Percentiles rank a stretch among this genome's conserved stretches.
Evolutionary conservation across 1,139 yeast genomes (phyloP).

Genomic region (Geotrichum australiense): DNA sequence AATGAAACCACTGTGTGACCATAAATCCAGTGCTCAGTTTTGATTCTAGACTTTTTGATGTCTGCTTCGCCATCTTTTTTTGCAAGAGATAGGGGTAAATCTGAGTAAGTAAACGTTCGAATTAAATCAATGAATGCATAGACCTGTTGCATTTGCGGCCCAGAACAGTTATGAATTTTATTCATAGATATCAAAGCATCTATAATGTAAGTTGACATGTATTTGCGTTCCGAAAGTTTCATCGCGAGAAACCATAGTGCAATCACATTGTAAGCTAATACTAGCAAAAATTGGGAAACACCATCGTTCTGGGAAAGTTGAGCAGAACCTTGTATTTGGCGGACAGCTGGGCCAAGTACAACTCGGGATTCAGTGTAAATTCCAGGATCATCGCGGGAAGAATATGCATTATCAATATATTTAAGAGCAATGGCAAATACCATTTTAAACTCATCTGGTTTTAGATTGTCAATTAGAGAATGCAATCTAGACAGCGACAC

Average conservation of each 20-base stretch:
- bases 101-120: constrained; percentile 58
- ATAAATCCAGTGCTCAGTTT: constrained; percentile 50
- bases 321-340: constrained; percentile 18
- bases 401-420: constrained; percentile 65
- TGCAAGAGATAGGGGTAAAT: constrained; percentile 45
- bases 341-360: constrained; percentile 18
- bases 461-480: constrained; percentile 60
- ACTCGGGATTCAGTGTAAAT: constrained; percentile 44
- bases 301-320: constrained; percentile 20
- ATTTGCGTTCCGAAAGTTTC: constrained; percentile 50
- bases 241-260: constrained; percentile 69
- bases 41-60: constrained; percentile 15
- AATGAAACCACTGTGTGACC: constrained; percentile 56
- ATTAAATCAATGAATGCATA: constrained; percentile 64
- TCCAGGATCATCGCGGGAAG: constrained; percentile 35
- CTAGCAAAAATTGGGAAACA: constrained; percentile 53
- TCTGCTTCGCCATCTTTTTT: constrained; percentile 9
- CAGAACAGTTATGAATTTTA: constrained; percentile 44
- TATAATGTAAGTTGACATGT: constrained; percentile 55
- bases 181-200: constrained; percentile 25
- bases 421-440: constrained; percentile 81
- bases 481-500: constrained; percentile 62
- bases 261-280: constrained; percentile 62
- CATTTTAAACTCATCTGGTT: constrained; percentile 67
- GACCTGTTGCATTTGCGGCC: constrained; percentile 42